A percentile compares a stretch with the other conserved stretches of the same genome.
These are phyloP conservation scores for Beauveria pseudobassiana DNA, from an alignment of 2,329 filamentous ascomycete genomes.

Conservation along the genomic window DNA sequence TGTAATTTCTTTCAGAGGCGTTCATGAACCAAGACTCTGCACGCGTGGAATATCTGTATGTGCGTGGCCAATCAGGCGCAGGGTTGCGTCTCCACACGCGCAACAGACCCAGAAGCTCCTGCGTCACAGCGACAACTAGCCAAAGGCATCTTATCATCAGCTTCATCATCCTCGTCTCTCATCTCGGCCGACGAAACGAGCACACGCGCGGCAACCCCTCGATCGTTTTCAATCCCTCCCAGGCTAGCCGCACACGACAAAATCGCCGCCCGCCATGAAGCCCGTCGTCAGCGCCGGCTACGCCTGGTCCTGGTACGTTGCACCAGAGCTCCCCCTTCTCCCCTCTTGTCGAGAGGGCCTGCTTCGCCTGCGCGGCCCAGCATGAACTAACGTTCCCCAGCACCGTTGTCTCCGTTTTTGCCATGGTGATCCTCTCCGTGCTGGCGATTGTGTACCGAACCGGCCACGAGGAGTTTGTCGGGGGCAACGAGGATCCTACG, in stretches of 20 bases:
- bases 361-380: neutral
- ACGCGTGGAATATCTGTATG: neutral
- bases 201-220: neutral
- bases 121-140: neutral
- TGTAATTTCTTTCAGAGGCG: too few relatives aligned
- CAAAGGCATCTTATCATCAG: neutral
- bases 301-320: conserved; percentile 84
- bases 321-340: neutral
- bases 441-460: conserved; percentile 66
- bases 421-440: conserved; percentile 57
- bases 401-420: conserved; percentile 61
- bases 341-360: too few relatives aligned
- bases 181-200: neutral
- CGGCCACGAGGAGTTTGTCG: conserved; percentile 78
- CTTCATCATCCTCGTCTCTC: neutral
- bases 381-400: conserved; percentile 37
- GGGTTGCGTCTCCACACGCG: neutral
- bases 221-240: neutral
- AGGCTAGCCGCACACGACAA: too few relatives aligned
- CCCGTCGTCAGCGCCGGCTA: conserved; percentile 85
- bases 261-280: conserved; percentile 63
- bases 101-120: conserved; percentile 1
- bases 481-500: conserved; percentile 60
- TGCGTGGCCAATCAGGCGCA: neutral
- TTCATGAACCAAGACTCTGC: too few relatives aligned